Evolutionary conservation across 306 rosid species (phyloP), one percentile per base, ranked within the genome.

Genomic region (Vigna mungo): DNA sequence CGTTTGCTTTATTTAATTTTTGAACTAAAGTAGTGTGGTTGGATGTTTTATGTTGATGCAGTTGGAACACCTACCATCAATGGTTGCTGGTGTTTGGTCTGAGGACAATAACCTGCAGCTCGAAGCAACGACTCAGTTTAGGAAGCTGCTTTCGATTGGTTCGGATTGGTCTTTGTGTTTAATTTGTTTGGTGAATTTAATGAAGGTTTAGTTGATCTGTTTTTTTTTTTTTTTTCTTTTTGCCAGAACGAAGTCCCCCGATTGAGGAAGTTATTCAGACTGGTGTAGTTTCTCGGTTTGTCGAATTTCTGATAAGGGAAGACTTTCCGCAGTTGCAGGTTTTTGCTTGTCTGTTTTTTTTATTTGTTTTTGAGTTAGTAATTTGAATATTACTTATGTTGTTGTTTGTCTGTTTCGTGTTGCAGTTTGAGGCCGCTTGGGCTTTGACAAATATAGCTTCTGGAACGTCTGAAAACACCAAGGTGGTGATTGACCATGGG

Each of bases 341-440:
- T 49, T 63, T 78, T 68, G 48, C 36, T 47, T 9, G 79, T 15
- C 23, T 61, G 46, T 0, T 9, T 10, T 41, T 1, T 75, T 4
- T 58, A 34, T 34, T 37, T 70, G 11, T 11, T 17, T 1, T 15
- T 4, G 52, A 6, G 12, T 51, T 2, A 4, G 10, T 47, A 0
- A 60, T 21, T 32, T 6, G 5, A 17, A 37, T 74, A 32, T 66
- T 36, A 14, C 37, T 52, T 59, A 12, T 48, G 41, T 4, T 27
- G 62, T 4, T 60, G 20, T 56, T 81, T 58, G 16, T 63, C 3
- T 41, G 32, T 54, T 60, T 59, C 9, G 64, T 79, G 52, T 6
- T 89, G 81, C 83, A 92, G 99, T 96, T 96, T 80, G 99, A 96
- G 81, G 98, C 99, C 15, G 98, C 99, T 51, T 96, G 99, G 98